Evolutionary conservation across 176 grass and related monocot species (phyloP).

Genomic region (Alloteropsis semialata): DNA sequence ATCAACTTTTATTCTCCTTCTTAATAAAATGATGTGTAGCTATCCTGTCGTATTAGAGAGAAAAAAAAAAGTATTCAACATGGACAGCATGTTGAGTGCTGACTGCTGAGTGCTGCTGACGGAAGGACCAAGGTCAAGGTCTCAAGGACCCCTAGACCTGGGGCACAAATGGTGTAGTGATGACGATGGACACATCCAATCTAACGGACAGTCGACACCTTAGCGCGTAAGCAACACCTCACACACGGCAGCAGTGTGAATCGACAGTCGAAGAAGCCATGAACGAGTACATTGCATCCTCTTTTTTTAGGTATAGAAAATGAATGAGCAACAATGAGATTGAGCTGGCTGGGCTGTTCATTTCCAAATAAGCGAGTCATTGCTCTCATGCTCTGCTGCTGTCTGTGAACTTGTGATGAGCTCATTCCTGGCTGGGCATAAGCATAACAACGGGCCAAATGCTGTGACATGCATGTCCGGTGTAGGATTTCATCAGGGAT

Average conservation of each 20-base stretch:
- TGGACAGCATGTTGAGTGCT: neutral
- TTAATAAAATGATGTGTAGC: too few species aligned
- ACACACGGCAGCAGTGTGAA: neutral
- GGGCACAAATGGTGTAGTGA: neutral
- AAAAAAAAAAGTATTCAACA: too few species aligned
- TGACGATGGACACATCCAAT: neutral
- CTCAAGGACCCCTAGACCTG: too few species aligned
- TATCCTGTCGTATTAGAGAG: too few species aligned
- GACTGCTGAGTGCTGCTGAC: neutral
- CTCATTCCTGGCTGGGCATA: neutral
- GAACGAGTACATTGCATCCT: neutral
- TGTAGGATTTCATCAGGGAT: too few species aligned
- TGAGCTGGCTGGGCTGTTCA: too few species aligned
- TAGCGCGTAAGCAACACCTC: neutral
- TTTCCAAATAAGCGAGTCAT: neutral
- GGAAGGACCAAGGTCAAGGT: neutral
- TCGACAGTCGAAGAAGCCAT: neutral
- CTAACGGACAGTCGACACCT: neutral
- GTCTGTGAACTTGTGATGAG: too few species aligned
- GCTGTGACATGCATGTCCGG: too few species aligned
- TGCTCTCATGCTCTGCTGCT: neutral
- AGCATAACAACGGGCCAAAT: too few species aligned
- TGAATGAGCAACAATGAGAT: neutral
- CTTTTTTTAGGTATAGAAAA: neutral
- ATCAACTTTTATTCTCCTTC: too few species aligned